Base-by-base conservation (phyloP, 2,329 filamentous ascomycete genomes). In the Monilinia vaccinii-corymbosi region DNA sequence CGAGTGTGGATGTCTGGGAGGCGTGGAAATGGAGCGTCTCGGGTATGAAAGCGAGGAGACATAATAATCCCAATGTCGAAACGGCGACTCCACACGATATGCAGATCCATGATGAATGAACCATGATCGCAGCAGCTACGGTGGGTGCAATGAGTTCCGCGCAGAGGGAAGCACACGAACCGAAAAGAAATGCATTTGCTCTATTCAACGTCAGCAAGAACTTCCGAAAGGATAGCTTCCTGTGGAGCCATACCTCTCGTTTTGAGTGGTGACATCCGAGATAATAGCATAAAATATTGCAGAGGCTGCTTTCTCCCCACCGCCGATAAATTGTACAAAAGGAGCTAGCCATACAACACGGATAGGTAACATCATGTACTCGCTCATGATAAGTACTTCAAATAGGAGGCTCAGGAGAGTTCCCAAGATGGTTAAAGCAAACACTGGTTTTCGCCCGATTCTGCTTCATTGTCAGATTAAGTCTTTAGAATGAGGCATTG, bases 111-210 rank as follows among this genome's bases (percentile, higher is more conserved):
- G 66, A 63, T 21, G 66, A 69, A 46, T 52, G 58, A 13, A 60
- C 56, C 74, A 77, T 76, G 58, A 76, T 67, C 23, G 66, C 62
- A 2, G 72, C 71, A 4, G 74, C 70, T 3, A 76, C 45, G 1
- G 73, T 68, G 0, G 75, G 75, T 3, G 72, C 73, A 34, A 75
- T 59, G 7, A 77, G 61, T 32, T 73, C 71, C 6, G 72, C 74
- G 0, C 71, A 58, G 45, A 75, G 65, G 25, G 67, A 69, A 2
- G 66, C 64, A 25, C 67, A 57, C 67, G 66, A 6, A 13, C 72
- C 64, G 0, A 69, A 64, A 60, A 76, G 69, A 60, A 76, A 77
- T 38, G 65, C 66, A 16, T 73, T 69, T 23, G 74, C 69, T 62
- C 75, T 76, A 44, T 38, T 45, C 8, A 21, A n/a, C 48, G 51